Percentiles rank a stretch among this genome's conserved stretches.
Conservation (phyloP, 768 basidiomycete species). For the Steccherinum ochraceum region DNA sequence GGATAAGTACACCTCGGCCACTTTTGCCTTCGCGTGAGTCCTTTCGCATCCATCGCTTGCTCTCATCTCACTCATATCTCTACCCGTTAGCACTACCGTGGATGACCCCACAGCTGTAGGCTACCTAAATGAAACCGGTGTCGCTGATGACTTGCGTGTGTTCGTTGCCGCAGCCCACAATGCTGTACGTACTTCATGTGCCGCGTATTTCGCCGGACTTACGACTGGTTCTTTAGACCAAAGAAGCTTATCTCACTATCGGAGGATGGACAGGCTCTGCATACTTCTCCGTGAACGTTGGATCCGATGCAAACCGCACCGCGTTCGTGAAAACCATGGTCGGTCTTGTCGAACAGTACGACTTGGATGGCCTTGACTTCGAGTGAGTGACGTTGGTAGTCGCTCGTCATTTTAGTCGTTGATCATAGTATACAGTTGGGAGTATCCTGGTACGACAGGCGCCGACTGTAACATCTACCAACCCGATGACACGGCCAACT, state of each 20-base stretch:
- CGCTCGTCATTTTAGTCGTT: conserved; percentile 1
- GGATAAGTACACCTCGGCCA: conserved; percentile 60
- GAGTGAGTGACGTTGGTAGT: conserved; percentile 7
- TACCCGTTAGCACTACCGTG: not conserved
- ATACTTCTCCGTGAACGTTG: conserved; percentile 59
- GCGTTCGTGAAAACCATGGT: conserved; percentile 58
- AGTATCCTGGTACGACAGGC: conserved; percentile 68
- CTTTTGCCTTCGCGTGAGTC: conserved; percentile 61
- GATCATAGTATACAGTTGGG: conserved; percentile 53
- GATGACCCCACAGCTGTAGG: not conserved
- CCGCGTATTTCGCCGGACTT: not conserved
- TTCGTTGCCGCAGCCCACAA: not conserved
- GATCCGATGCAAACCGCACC: conserved; percentile 49
- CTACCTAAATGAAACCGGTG: not conserved
- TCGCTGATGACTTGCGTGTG: not conserved
- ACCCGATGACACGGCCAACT: conserved; percentile 63
- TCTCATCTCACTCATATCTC: too few relatives aligned
- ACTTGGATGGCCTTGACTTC: conserved; percentile 11
- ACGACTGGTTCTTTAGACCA: conserved; percentile 32
- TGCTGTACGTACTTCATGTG: not conserved
- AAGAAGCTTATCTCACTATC: conserved; percentile 51
- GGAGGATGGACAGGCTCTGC: conserved; percentile 67
- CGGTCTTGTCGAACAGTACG: conserved; percentile 40
- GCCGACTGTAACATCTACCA: conserved; percentile 61
- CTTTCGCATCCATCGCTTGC: too few relatives aligned